These are phyloP conservation scores for Keithomyces neogunnii DNA, from an alignment of 2,329 filamentous ascomycete species.

Conservation along the genomic window DNA sequence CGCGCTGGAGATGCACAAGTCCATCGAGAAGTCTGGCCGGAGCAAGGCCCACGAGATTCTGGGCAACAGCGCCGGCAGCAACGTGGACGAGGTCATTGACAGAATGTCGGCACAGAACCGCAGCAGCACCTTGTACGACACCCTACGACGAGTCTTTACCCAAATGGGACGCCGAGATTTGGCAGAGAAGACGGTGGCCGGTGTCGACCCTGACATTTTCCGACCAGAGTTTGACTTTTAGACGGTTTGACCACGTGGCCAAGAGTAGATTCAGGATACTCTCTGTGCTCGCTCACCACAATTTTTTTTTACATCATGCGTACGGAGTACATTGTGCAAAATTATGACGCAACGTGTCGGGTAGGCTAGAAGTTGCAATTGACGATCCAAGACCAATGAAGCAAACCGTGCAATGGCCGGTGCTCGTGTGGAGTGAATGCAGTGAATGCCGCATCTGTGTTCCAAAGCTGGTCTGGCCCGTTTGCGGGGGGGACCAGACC, in stretches of 20 bases:
- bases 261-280: too few species aligned
- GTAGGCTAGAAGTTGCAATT: not conserved
- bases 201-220: constrained; percentile 87
- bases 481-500: too few species aligned
- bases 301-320: not conserved
- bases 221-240: constrained; percentile 83
- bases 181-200: constrained; percentile 76
- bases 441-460: too few species aligned
- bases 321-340: not conserved
- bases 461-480: too few species aligned
- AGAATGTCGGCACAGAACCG: constrained; percentile 90
- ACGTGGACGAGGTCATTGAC: constrained; percentile 65
- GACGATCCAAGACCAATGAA: not conserved
- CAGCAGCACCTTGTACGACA: constrained; percentile 95
- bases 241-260: not conserved
- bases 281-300: too few species aligned
- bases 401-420: too few species aligned
- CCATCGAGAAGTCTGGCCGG: constrained; percentile 77
- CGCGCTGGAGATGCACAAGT: constrained; percentile 90
- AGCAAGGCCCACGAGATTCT: constrained; percentile 79
- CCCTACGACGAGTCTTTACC: constrained; percentile 84
- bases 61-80: constrained; percentile 36
- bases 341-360: not conserved
- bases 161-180: constrained; percentile 90
- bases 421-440: too few species aligned